Evolutionary conservation across 352 stramenopile genomes (phyloP), one percentile per base, ranked within the genome.

Genomic region (Blastocystis sp.): DNA sequence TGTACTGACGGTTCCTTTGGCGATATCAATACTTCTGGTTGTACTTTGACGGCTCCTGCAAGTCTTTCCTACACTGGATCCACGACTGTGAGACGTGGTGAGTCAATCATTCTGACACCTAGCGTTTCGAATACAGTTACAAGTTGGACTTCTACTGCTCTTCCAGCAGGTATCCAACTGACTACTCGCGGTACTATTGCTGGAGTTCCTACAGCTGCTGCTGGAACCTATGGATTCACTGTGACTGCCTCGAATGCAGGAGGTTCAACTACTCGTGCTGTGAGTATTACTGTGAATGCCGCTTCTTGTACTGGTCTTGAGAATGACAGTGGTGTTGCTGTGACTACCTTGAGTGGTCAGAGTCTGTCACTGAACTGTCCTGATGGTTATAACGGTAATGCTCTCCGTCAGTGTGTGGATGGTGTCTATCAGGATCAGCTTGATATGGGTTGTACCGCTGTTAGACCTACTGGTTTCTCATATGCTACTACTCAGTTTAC

Each of bases 261-360:
- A 33, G 51, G 70, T 44, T 81, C 70, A 4, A 40, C 70, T 33
- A 81, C 42, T 30, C 27, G 24, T 22, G 44, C 42, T n/a, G 44
- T 81, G 17, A 62, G 48, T 15, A n/a, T 81, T 27, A 37, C 17
- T 33, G 66, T 78, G 22, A 78, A 4, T 2, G 27, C 24, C 57
- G 66, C 24, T 78, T 78, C 66, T 22, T 78, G 66, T 51, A 56
- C 30, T 22, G 66, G 66, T 78, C 66, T 78, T 27, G 22, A 78
- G 66, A 51, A 78, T 30, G 37, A 54, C 22, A 48, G 57, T 19
- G 66, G 66, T 30, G 66, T 19, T 17, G 22, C n/a, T 54, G 37
- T 78, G 22, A 78, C 66, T 0, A 58, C 44, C 2, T 5, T 57
- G 3, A 22, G 57, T 51, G 44, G 44, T 27, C 37, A 56, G 33